phyloP scores from a whole-genome alignment of 2,329 filamentous ascomycete species.

The Monilinia polystroma region DNA sequence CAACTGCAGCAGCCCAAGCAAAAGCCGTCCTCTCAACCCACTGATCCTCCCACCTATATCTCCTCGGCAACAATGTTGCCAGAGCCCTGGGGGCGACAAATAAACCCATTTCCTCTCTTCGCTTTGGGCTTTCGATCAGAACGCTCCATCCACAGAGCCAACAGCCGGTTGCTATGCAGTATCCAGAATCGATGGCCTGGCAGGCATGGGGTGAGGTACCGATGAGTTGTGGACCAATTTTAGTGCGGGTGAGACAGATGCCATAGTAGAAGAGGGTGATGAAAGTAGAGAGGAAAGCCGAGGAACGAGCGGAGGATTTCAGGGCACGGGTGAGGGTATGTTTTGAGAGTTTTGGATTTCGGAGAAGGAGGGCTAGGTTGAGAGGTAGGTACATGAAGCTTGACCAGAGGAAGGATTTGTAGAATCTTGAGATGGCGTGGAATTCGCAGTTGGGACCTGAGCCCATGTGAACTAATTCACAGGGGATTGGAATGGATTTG shows the following conservation, averaged over 20 bases:
- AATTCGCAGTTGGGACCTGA: slow-evolving; percentile 70
- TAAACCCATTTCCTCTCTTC: slow-evolving; percentile 72
- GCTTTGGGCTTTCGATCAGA: slow-evolving; percentile 63
- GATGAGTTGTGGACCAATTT: slow-evolving; percentile 68
- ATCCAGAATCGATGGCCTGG: slow-evolving; percentile 57
- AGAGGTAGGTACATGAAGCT: slow-evolving; percentile 72
- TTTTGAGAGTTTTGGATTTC: slow-evolving; percentile 46
- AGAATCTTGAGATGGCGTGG: slow-evolving; percentile 68
- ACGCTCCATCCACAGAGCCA: slow-evolving; percentile 80
- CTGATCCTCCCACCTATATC: slow-evolving; percentile 61
- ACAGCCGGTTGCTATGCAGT: slow-evolving; percentile 73
- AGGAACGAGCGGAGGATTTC: slow-evolving; percentile 65
- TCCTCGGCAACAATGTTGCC: slow-evolving; percentile 70
- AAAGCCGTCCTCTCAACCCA: slow-evolving; percentile 67
- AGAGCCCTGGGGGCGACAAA: slow-evolving; percentile 79
- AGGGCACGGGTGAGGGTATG: slow-evolving; percentile 45
- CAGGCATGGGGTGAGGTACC: slow-evolving; percentile 50
- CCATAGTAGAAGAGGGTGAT: slow-evolving; percentile 82
- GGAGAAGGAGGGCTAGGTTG: slow-evolving; percentile 65
- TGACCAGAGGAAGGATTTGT: slow-evolving; percentile 68
- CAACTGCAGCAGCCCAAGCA: slow-evolving; percentile 64
- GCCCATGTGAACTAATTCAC: slow-evolving; percentile 81
- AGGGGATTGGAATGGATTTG: slow-evolving; percentile 67
- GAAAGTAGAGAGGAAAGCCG: slow-evolving; percentile 74
- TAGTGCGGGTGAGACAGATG: slow-evolving; percentile 73